Evolutionary conservation across 2,329 filamentous ascomycete species (phyloP), one percentile per base, ranked within the genome.

Genomic region (Geoglossum cookeanum): DNA sequence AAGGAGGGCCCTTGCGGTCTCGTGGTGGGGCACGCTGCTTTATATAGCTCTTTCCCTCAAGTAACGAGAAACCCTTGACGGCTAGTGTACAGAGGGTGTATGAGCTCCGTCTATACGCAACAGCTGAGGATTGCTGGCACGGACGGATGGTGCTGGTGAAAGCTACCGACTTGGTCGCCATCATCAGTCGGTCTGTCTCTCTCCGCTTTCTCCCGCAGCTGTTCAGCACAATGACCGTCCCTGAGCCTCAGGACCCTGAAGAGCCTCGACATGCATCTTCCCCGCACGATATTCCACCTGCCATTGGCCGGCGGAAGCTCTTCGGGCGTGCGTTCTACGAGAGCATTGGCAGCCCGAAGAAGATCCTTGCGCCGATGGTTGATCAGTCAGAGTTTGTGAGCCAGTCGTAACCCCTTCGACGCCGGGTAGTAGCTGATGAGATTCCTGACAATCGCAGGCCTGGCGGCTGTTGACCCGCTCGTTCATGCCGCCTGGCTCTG

Each of bases 401-500:
- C 74, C 51, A 58, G 60, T 55, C 61, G 56, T 47, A 13, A 42
- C 37, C 53, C 54, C 52, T 27, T 49, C 30, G 33, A 8, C 51
- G 5, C 33, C 22, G 35, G 49, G 47, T 56, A 57, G 15, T n/a
- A 33, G 30, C 49, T 57, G 44, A 57, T 48, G 6, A 33, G 7
- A 47, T 35, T 39, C 37, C 37, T 35, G 29, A 35, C 56, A 61
- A 60, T 58, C 59, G 59, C 33, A 62, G 90, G 92, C 91, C 64
- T 98, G 92, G 92, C 86, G 92, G 64, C 84, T 96, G 77, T 83
- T 98, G 62, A 87, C 87, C n/a, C 83, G 92, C 63, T 96, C 90
- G 5, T 97, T 94, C 71, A 81, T 96, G 64, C 77, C 85, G 1
- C 71, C 81, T 4, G 74, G 80, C 54, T 75, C 82, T 57, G 78